phyloP scores from a whole-genome alignment of 2,329 filamentous ascomycete genomes.

The Pestalotiopsis fici region DNA sequence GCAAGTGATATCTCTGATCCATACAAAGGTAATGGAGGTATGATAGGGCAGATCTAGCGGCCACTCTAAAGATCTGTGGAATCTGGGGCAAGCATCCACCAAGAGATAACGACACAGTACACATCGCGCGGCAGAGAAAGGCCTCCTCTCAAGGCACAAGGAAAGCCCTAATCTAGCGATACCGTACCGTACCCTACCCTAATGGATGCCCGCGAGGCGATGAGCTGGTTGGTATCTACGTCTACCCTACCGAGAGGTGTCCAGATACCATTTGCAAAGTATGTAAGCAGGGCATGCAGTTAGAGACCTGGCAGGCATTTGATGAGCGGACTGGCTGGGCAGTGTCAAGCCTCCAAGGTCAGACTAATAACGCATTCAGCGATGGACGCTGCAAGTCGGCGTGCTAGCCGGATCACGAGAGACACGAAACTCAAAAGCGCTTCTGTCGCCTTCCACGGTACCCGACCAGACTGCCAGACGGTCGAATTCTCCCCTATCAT shows the following conservation, averaged over 20 bases:
- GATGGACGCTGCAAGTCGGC: background rate
- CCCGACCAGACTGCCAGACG: background rate
- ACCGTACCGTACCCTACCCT: background rate
- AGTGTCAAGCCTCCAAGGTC: background rate
- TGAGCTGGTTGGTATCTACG: background rate
- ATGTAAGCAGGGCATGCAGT: too few species aligned
- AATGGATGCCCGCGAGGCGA: too few species aligned
- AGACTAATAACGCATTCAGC: background rate
- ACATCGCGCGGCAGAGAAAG: background rate
- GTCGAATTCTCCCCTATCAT: background rate
- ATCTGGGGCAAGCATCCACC: background rate
- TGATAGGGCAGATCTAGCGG: background rate
- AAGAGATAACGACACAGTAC: background rate
- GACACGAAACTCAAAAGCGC: background rate
- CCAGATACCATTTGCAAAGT: background rate
- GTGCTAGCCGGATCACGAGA: background rate
- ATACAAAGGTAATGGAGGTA: background rate
- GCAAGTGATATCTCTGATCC: background rate
- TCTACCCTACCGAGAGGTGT: background rate
- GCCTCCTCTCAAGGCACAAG: background rate
- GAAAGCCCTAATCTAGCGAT: background rate
- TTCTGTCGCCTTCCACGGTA: background rate
- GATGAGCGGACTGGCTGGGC: background rate
- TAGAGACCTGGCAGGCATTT: too few species aligned
- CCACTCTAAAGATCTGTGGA: background rate